Base-by-base conservation (phyloP, 2,329 filamentous ascomycete species). In the Hypoxylon sp. region DNA sequence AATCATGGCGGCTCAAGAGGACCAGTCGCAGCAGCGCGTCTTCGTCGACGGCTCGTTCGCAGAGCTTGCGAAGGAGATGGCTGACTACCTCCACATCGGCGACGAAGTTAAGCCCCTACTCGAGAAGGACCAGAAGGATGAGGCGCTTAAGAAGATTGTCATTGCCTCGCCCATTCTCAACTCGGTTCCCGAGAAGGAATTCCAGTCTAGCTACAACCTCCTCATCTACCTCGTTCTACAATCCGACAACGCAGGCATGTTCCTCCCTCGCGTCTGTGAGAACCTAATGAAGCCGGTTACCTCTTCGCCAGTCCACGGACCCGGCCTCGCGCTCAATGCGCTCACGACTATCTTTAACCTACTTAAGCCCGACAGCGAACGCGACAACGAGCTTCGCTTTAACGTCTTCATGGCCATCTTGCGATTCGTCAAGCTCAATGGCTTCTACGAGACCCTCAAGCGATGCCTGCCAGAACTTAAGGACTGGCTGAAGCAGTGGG, bases 291-390 rank as follows among this genome's bases (percentile, higher is more conserved):
- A 93, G 80, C 95, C 96, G 71, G 89, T 98, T 79, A 89, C 91
- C 69, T 93, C 92, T 69, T 97, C 95, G 55, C 92, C 94, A 59
- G 85, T 91, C 74, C 94, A 97, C 83, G 93, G 94, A 75, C 87
- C 92, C 70, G 91, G 92, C 54, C 88, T 99, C 72, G 93, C 94
- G 72, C 91, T 98, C 75, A 94, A 93, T 73, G 92, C 96, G 75
- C 89, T 99, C 74, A 94, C 93, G 78, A 98, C 94, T 75, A 90
- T 99, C 78, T 99, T 98, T 91, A 99, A 99, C 87, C 91, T 97
- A 73, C 88, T 98, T 74, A 84, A 90, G 74, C 84, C 90, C 68
- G 86, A 90, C 76, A 91, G 93, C 78, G 84, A 90, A 74, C 84
- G 90, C 68, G 85, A 90, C 77, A 91, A 94, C 78, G 91, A 93